Evolutionary conservation across 768 basidiomycete species (phyloP), one percentile per base, ranked within the genome.

Genomic region (Floccularia luteovirens): DNA sequence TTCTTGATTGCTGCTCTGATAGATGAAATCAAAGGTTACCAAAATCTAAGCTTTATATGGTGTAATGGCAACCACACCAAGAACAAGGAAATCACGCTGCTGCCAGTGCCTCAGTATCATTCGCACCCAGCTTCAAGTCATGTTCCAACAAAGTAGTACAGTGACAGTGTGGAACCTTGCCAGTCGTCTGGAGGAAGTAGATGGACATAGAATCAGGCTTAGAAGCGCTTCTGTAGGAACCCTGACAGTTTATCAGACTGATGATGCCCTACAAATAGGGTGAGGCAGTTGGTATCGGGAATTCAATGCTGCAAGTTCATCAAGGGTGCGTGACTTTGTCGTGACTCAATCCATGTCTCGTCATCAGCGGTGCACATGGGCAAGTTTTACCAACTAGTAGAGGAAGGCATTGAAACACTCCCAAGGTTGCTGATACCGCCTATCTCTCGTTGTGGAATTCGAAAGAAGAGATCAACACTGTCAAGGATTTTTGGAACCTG

Each of bases 21-120:
- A n/a, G 96, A 91, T 98, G 92, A 98, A 99, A 58, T 91, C 89
- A 64, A 37, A 92, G 84, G 56, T 98, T 88, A 73, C 85, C 90
- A 1, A 79, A 80, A 47, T 93, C 90, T 35, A 98, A 98, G 62
- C 61, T 97, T 1, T 93, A 99, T 65, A 90, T 97, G 89, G 84
- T 98, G 46, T 87, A 97, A 64, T 93, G 91, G 1, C 94, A 97
- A 54, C 90, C 97, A 11, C 71, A 82, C 46, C 75, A 85, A 47
- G 61, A 74, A 16, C 70, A 70, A 30, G 66, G 68, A n/a, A 74
- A 85, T 38, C 64, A 70, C 34, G 36, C 76, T 3, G 72, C 71
- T 2, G 90, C 92, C 0, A 79, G 94, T 11, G 77, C n/a, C n/a
- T n/a, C n/a, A n/a, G n/a, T 79, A 2, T 79, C 92, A 1, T 96